Conservation (phyloP, 139 green algal genomes). For the Chlamydomonas schloesseri region DNA sequence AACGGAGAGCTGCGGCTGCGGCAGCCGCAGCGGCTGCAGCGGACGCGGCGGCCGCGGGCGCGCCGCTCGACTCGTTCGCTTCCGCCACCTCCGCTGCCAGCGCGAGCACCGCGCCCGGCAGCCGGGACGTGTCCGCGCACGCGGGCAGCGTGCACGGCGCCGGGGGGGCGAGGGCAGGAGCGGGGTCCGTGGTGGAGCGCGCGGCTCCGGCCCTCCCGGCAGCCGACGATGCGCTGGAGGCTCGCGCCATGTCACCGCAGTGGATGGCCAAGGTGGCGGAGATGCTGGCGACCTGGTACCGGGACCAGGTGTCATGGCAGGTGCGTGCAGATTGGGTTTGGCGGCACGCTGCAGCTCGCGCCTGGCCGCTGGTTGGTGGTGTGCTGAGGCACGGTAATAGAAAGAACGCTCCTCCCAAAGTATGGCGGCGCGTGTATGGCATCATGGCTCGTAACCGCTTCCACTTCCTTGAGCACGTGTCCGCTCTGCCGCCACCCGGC, state of each 20-base stretch:
- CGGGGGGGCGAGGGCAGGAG: not conserved
- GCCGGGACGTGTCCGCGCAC: no score
- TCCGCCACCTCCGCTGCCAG: no score
- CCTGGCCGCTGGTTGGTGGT: not conserved
- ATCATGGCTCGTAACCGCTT: no score
- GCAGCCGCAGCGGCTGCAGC: no score
- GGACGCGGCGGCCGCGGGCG: no score
- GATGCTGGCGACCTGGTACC: constrained; percentile 66
- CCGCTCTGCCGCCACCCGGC: not conserved
- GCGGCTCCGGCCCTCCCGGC: not conserved
- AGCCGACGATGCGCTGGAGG: constrained; percentile 10
- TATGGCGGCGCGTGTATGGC: not conserved
- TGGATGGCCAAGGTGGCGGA: constrained; percentile 60
- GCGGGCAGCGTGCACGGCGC: not conserved
- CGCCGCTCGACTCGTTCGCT: no score
- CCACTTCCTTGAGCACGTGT: no score
- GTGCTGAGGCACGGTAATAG: no score
- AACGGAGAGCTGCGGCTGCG: no score
- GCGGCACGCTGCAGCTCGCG: not conserved
- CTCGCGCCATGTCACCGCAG: constrained; percentile 51
- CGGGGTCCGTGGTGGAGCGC: no score
- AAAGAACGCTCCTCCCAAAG: no score
- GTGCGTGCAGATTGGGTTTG: constrained; percentile 16
- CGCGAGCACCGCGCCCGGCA: no score
- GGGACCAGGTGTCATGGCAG: constrained; percentile 70